phyloP scores from a whole-genome alignment of 768 basidiomycete species.

The Sarcodon aspratus region DNA sequence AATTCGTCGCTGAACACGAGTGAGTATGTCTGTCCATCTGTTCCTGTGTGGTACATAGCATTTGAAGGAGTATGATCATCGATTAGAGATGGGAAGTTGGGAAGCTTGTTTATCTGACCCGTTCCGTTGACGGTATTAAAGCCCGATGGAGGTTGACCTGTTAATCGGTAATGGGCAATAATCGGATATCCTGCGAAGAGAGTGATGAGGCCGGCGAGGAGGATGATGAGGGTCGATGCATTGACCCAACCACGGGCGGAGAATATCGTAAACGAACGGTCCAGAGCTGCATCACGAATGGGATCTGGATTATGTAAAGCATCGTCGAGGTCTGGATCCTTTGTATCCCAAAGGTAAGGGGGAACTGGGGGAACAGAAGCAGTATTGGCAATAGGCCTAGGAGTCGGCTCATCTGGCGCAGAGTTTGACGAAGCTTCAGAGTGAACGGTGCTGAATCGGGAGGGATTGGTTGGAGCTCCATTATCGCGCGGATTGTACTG shows the following conservation, averaged over 20 bases:
- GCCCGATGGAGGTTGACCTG: conserved; percentile 23
- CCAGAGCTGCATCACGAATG: conserved; percentile 47
- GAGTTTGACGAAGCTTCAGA: conserved; percentile 31
- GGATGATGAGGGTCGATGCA: conserved; percentile 55
- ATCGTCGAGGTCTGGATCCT: conserved; percentile 84
- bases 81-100: conserved; percentile 56
- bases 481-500: conserved; percentile 49
- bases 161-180: conserved; percentile 37
- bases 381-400: too few relatives aligned
- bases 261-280: conserved; percentile 57
- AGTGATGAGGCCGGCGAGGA: conserved; percentile 56
- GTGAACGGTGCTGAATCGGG: conserved; percentile 47
- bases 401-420: conserved; percentile 21
- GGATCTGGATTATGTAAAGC: conserved; percentile 83
- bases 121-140: conserved; percentile 82
- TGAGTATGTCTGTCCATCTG: conserved; percentile 68
- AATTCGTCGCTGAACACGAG: conserved; percentile 89
- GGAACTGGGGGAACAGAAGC: conserved; percentile 35
- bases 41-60: conserved; percentile 46
- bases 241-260: conserved; percentile 82
- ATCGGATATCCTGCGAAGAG: conserved; percentile 90
- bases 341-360: conserved; percentile 61
- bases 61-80: conserved; percentile 64
- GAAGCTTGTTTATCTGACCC: conserved; percentile 77
- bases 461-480: conserved; percentile 31